A percentile compares a stretch with the other conserved stretches of the same genome.
Conservation (phyloP, 345 rosid species). For the Clarkia xantiana region DNA sequence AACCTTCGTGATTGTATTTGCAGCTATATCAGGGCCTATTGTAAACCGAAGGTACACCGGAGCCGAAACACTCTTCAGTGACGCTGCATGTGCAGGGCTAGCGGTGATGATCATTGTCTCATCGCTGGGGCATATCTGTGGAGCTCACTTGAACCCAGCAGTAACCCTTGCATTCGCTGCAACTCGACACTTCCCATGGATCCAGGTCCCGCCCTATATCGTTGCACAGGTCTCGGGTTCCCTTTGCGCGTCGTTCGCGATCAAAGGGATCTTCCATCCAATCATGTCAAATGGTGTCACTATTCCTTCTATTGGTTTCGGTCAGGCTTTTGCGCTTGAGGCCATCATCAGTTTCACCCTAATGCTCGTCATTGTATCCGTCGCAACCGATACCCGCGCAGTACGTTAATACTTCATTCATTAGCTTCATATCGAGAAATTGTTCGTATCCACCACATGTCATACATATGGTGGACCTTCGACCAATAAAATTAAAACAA, state of each 20-base stretch:
- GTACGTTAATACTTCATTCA: conserved; percentile 7
- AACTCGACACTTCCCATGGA: conserved; percentile 20
- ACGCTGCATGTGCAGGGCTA: conserved; percentile 28
- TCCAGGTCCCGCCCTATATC: conserved; percentile 19
- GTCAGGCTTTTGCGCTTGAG: conserved; percentile 14
- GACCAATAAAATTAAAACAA: too few relatives aligned
- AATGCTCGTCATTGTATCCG: conserved; percentile 14
- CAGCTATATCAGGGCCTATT: conserved; percentile 20
- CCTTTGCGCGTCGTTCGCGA: conserved; percentile 10
- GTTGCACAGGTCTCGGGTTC: conserved; percentile 12
- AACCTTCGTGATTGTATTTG: conserved; percentile 26
- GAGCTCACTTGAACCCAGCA: conserved; percentile 49
- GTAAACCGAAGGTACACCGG: conserved; percentile 16
- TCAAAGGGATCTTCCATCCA: conserved; percentile 10
- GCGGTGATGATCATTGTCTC: conserved; percentile 26
- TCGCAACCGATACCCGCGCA: conserved; percentile 16
- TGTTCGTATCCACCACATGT: too few relatives aligned
- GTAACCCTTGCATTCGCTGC: conserved; percentile 29
- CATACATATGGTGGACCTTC: background rate
- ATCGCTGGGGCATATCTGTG: conserved; percentile 34
- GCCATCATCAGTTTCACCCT: conserved; percentile 14
- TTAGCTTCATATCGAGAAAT: too few relatives aligned
- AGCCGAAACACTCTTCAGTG: conserved; percentile 16
- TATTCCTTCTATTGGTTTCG: conserved; percentile 2
- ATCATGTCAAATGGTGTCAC: conserved; percentile 8